Evolutionary conservation across 345 rosid genomes (phyloP), one percentile per base, ranked within the genome.

Genomic region (Syzygium aqueum): DNA sequence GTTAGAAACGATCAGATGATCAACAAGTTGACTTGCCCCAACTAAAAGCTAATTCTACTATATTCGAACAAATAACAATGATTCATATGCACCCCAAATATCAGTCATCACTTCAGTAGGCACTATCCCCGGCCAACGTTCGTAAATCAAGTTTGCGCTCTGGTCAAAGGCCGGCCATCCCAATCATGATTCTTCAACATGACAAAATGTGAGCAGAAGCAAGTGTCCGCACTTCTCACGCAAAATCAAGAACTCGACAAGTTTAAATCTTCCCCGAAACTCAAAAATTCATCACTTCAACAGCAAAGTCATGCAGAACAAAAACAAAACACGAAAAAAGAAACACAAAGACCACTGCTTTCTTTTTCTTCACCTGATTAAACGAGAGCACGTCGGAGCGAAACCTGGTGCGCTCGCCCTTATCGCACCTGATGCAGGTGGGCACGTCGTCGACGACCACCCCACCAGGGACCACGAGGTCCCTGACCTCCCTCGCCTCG

Each of bases 391-490:
- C 92, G 86, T 97, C 99, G 85, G 99, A 94, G 80, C 92, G 90
- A 51, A 96, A 90, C 89, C 99, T 93, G 8, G 98, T 96, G 23
- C 97, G 96, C 84, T 97, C 99, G 90, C 99, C 99, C 87, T 97
- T 97, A 84, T 97, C 99, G 84, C 98, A 97, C 93, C 93, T 96
- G 86, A 97, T 95, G 51, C 92, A 95, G 63, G 87, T 86, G 7
- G 95, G 90, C 59, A 95, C 99, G 53, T 91, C 85, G 46, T 87
- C 85, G n/a, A 96, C 98, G 53, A 97, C 92, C 65, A 91, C 90
- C 28, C 97, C 98, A 5, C 97, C 97, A 3, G 99, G 99, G 88
- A 97, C 82, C 82, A 94, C 89, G 9, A 97, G 89, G 92, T 96
- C 97, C 7, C 93, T 89, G 17, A 89, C 93, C 86, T 17, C 51